Conservation (phyloP, 805 yeast species). For the Ascoidea tarda region DNA sequence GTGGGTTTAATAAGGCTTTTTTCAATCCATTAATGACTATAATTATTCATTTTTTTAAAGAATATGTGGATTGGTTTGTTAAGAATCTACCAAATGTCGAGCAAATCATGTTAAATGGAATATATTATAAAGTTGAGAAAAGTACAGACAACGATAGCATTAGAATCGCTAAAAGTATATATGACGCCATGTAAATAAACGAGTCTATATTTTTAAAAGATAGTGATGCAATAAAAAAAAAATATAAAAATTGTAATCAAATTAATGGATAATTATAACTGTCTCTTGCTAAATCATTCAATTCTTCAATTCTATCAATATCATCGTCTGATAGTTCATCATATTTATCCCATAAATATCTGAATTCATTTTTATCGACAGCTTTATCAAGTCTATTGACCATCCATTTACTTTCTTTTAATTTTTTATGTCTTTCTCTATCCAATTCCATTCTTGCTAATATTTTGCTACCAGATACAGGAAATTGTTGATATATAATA, state of each 20-base stretch:
- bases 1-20: constrained; percentile 29
- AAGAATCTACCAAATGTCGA: constrained; percentile 20
- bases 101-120: constrained; percentile 24
- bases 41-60: constrained; percentile 31
- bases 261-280: constrained; percentile 24
- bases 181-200: no score
- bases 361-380: constrained; percentile 34
- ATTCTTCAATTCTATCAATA: constrained; percentile 34
- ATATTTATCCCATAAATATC: constrained; percentile 24
- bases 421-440: constrained; percentile 76
- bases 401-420: constrained; percentile 73
- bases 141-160: constrained; percentile 1
- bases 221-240: no score
- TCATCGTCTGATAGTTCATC: constrained; percentile 29
- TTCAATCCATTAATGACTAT: constrained; percentile 26
- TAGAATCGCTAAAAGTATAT: neutral
- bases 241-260: no score
- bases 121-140: constrained; percentile 20
- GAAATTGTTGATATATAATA: neutral
- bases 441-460: constrained; percentile 82
- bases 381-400: constrained; percentile 31
- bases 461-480: constrained; percentile 34
- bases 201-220: no score
- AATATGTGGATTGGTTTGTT: constrained; percentile 23
- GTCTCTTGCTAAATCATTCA: constrained; percentile 36